Percentiles rank a stretch among this genome's conserved stretches.
phyloP scores from a whole-genome alignment of 495 filamentous ascomycete species.

The Chaetomidium leptoderma region DNA sequence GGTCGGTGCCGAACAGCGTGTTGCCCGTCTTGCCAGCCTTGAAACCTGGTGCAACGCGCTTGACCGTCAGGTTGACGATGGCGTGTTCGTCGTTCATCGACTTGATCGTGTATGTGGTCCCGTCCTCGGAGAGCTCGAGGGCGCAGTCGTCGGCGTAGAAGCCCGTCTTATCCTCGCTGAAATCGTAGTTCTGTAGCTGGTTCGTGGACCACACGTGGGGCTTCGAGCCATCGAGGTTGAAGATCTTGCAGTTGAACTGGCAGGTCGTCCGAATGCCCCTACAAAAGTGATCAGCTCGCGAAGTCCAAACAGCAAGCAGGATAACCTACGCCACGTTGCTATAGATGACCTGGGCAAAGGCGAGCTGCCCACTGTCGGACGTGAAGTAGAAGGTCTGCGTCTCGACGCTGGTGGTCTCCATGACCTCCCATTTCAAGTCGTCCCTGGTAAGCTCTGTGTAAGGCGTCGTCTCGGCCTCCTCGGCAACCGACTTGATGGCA shows the following conservation, averaged over 20 bases:
- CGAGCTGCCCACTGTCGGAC: constrained; percentile 70
- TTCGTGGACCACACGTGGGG: constrained; percentile 78
- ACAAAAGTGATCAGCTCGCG: constrained; percentile 33
- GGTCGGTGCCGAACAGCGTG: constrained; percentile 79
- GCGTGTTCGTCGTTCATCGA: constrained; percentile 70
- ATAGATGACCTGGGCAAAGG: constrained; percentile 88
- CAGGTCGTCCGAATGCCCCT: constrained; percentile 86
- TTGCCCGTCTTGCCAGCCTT: constrained; percentile 82
- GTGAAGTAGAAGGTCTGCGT: constrained; percentile 95
- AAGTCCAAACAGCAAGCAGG: constrained; percentile 1
- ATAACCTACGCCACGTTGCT: constrained; percentile 86
- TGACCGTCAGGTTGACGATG: constrained; percentile 79
- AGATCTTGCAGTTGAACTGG: constrained; percentile 90
- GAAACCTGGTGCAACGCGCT: constrained; percentile 72
- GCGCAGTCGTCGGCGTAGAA: constrained; percentile 83
- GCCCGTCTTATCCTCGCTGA: constrained; percentile 73
- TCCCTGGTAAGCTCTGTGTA: constrained; percentile 74
- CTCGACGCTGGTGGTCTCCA: constrained; percentile 85
- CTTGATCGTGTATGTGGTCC: constrained; percentile 75
- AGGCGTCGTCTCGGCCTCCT: constrained; percentile 73
- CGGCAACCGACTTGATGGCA: constrained; percentile 77
- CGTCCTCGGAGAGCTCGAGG: constrained; percentile 78
- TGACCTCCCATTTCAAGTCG: constrained; percentile 73
- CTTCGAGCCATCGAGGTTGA: constrained; percentile 62
- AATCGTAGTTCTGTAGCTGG: constrained; percentile 67